Base-by-base conservation (phyloP, 305 asterid genomes). In the Stenogyne calaminthoides region DNA sequence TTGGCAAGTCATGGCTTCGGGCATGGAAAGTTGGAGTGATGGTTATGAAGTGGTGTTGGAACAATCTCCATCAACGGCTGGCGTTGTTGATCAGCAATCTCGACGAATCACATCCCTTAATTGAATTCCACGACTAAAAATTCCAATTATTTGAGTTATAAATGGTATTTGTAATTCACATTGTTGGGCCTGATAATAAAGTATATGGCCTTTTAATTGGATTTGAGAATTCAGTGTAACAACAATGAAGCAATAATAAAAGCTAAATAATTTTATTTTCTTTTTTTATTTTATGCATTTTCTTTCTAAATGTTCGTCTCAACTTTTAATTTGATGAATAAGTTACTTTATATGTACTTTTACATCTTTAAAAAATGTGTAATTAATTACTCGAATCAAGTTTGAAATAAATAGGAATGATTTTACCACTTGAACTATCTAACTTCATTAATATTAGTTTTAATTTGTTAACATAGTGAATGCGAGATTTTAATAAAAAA, bases 1-100 rank as follows among this genome's bases (percentile, higher is more conserved):
- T 47, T 88, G 91, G 91, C 89, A 86, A 66, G 72, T 86, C 8
- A 76, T 88, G 90, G 87, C 83, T 25, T 69, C 56, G 2, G 87
- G 86, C 8, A 84, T 88, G 90, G 86, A 76, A 19, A 75, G 34
- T 15, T 83, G 76, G 80, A 69, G 82, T 12, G 91, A 88, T 40
- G 88, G 91, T 9, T 88, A 83, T 63, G 87, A 86, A 46, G 79
- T 86, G 0, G 80, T 84, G 9, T 52, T 86, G 67, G 78, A 88
- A 22, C 71, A 59, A 11, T 81, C 72, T 70, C 86, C 94, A 16
- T 78, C 91, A 0, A 88, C 91, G 32, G 64, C 61, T 25, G 65
- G 36, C 6, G 73, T 86, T 1, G 75, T 88, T 5, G 19, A 72
- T 70, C 77, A 61, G 19, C 89, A 86, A 27, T 86, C 91, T 19